A percentile compares a stretch with the other conserved stretches of the same genome.
These are phyloP conservation scores for Sphagnum fallax DNA, from an alignment of 228 moss, liverwort and hornwort genomes.

Conservation along the genomic window DNA sequence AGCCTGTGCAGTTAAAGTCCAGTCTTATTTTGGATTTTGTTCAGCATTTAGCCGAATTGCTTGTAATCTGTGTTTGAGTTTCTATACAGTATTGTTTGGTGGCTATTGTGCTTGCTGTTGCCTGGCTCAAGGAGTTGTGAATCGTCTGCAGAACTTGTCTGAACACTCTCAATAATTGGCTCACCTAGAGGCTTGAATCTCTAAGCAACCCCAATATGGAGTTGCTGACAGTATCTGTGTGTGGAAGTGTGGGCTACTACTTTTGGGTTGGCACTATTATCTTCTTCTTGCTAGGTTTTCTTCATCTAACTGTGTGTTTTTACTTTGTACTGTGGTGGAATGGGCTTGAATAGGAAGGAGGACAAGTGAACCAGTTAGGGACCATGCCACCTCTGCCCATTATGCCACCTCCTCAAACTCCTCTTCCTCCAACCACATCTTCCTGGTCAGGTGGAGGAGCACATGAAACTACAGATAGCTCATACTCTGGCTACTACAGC, in stretches of 20 bases:
- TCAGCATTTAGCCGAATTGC: no score
- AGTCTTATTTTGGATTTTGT: no score
- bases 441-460: slow-evolving; percentile 19
- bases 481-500: slow-evolving; percentile 22
- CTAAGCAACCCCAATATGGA: neutral
- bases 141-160: neutral
- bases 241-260: neutral
- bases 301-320: neutral
- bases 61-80: no score
- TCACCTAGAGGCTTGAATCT: neutral
- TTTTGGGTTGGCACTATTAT: neutral
- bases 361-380: slow-evolving; percentile 26
- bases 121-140: no score
- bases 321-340: neutral
- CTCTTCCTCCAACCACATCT: slow-evolving; percentile 29
- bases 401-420: slow-evolving; percentile 49
- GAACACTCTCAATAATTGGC: neutral
- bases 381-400: slow-evolving; percentile 32
- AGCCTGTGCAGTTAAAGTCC: no score
- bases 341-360: slow-evolving; percentile 5
- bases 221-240: neutral
- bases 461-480: slow-evolving; percentile 11
- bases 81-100: no score
- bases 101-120: no score
- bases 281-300: neutral